These are phyloP conservation scores for Byssothecium circinans DNA, from an alignment of 2,329 filamentous ascomycete genomes.

Conservation along the genomic window DNA sequence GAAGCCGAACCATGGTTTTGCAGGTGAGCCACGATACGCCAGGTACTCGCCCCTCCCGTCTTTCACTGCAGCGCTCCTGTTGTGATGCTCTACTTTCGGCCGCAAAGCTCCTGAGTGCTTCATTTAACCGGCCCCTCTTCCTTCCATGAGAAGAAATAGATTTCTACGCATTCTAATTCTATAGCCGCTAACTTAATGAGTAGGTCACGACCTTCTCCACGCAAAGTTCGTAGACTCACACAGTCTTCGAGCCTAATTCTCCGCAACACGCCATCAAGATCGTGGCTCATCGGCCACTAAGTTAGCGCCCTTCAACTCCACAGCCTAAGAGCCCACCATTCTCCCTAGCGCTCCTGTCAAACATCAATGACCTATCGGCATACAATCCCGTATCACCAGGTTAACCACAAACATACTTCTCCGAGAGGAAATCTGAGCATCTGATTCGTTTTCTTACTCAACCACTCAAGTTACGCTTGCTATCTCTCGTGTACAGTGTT, in stretches of 20 bases:
- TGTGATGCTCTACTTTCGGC: not conserved
- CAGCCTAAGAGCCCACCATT: no score
- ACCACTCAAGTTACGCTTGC: not conserved
- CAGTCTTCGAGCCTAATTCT: not conserved
- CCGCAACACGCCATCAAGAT: not conserved
- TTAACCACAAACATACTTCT: not conserved
- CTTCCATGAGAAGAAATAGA: not conserved
- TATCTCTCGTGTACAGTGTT: not conserved
- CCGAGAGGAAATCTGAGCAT: not conserved
- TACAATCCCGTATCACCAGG: not conserved
- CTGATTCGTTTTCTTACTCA: not conserved
- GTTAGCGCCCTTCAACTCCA: not conserved
- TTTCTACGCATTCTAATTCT: not conserved
- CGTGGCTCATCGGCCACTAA: not conserved
- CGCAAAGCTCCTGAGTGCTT: not conserved
- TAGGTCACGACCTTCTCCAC: no score
- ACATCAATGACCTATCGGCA: not conserved
- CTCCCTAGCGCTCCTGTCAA: not conserved
- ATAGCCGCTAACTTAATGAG: no score
- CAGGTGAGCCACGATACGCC: not conserved
- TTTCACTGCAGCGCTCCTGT: constrained; percentile 10
- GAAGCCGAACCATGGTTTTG: constrained; percentile 9
- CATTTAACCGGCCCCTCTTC: not conserved
- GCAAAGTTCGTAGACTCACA: not conserved
- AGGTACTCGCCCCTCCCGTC: constrained; percentile 1